These are phyloP conservation scores for Globisporangium mamillatum DNA, from an alignment of 352 stramenopile species.

Conservation along the genomic window DNA sequence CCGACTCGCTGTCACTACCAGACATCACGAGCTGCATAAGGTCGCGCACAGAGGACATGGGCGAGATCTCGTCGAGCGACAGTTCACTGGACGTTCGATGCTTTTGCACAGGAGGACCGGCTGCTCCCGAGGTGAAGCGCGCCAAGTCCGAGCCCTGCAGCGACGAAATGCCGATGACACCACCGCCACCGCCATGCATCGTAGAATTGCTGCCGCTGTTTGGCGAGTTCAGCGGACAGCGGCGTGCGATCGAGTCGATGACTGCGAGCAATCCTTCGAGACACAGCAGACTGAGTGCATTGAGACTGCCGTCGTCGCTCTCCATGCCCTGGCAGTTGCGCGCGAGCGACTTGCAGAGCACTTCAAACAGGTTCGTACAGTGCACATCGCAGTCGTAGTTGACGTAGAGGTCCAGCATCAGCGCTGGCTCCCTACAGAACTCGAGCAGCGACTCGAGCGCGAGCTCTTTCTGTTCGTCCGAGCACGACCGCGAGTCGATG, in stretches of 20 bases:
- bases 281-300: conserved; percentile 70
- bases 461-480: conserved; percentile 83
- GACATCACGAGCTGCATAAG: conserved; percentile 85
- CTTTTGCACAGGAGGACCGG: conserved; percentile 17
- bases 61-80: conserved; percentile 77
- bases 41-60: conserved; percentile 77
- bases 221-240: conserved; percentile 62
- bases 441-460: conserved; percentile 94
- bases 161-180: conserved; percentile 29
- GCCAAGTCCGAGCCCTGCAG: conserved; percentile 70
- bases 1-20: conserved; percentile 70
- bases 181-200: conserved; percentile 19
- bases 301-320: conserved; percentile 51
- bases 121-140: conserved; percentile 44
- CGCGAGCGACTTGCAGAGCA: conserved; percentile 92
- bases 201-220: neutral
- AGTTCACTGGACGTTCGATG: conserved; percentile 34
- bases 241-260: conserved; percentile 90
- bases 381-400: conserved; percentile 99
- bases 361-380: conserved; percentile 98
- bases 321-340: conserved; percentile 82
- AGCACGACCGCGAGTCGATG: conserved; percentile 81
- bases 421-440: conserved; percentile 95
- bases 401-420: conserved; percentile 98
- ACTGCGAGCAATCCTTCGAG: conserved; percentile 91